Percentiles rank a stretch among this genome's conserved stretches.
Conservation (phyloP, 495 filamentous ascomycete species). For the Penicillium cataractarum region DNA sequence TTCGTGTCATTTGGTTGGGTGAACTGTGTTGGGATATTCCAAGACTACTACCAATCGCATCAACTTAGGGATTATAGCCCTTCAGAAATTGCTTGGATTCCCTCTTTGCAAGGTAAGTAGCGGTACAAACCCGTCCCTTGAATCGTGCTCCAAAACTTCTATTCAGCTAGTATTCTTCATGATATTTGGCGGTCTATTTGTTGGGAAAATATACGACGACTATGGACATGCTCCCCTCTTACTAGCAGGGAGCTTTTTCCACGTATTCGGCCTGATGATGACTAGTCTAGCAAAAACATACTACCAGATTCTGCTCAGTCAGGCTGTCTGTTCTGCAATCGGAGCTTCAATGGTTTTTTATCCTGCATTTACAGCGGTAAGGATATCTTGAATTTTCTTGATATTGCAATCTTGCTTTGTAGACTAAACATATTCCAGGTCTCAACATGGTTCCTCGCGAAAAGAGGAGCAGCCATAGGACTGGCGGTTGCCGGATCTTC, state of each 20-base stretch:
- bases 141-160: not conserved
- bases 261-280: constrained; percentile 31
- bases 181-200: constrained; percentile 33
- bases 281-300: constrained; percentile 52
- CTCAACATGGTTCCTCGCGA: too few species aligned
- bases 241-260: constrained; percentile 11
- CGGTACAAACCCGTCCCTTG: not conserved
- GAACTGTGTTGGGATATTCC: constrained; percentile 59
- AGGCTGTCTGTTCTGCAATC: constrained; percentile 30
- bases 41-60: constrained; percentile 48
- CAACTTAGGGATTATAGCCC: constrained; percentile 34
- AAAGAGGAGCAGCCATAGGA: constrained; percentile 8
- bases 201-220: constrained; percentile 25
- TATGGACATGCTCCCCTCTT: constrained; percentile 21
- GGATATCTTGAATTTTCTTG: not conserved
- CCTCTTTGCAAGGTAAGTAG: constrained; percentile 29
- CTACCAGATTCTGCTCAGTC: constrained; percentile 66
- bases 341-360: constrained; percentile 16
- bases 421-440: too few species aligned
- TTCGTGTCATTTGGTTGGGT: constrained; percentile 63
- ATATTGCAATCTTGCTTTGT: too few species aligned
- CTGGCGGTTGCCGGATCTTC: constrained; percentile 25
- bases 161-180: constrained; percentile 30
- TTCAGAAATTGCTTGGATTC: constrained; percentile 45
- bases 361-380: constrained; percentile 7